Conservation (phyloP, 2,329 filamentous ascomycete species). For the Calonectria crousiana region DNA sequence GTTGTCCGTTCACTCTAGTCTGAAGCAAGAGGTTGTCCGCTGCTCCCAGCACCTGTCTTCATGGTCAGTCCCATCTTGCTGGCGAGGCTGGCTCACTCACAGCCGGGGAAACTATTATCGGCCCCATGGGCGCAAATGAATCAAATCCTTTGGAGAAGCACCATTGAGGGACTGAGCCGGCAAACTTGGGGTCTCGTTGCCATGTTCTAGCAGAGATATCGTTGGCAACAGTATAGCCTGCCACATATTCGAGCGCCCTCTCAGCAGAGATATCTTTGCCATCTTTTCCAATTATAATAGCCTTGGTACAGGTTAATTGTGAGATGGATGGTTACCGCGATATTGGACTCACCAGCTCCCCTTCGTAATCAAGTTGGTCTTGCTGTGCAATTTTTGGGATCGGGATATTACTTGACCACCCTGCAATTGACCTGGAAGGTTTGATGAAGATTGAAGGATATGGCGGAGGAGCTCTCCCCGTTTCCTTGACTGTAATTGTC, state of each 20-base stretch:
- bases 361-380: background rate
- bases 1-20: background rate
- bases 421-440: background rate
- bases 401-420: background rate
- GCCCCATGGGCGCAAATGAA: background rate
- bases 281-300: background rate
- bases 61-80: background rate
- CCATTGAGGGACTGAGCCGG: background rate
- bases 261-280: background rate
- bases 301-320: background rate
- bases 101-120: background rate
- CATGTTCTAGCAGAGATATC: background rate
- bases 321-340: no score
- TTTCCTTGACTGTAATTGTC: background rate
- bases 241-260: background rate
- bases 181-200: background rate
- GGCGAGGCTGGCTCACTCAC: background rate
- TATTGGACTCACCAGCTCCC: background rate
- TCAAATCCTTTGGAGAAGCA: background rate
- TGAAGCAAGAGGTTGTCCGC: background rate
- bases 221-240: background rate
- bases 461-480: background rate
- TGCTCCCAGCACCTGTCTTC: background rate
- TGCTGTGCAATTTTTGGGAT: background rate
- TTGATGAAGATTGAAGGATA: background rate